Conservation (phyloP, 129 eudicot genomes). For the Ambrosia artemisiifolia region DNA sequence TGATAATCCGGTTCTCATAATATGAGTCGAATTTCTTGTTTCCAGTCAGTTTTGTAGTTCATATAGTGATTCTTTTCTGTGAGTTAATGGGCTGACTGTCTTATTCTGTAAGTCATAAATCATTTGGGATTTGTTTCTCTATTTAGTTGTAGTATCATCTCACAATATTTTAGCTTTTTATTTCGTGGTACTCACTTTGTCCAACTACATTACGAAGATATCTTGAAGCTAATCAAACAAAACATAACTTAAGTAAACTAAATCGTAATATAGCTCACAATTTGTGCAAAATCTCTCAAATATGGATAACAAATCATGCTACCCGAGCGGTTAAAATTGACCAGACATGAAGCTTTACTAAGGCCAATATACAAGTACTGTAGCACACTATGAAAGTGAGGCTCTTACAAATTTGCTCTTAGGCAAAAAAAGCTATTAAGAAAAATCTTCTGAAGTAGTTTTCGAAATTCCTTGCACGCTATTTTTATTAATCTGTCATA, state of each 20-base stretch:
- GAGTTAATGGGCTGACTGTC: neutral
- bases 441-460: neutral
- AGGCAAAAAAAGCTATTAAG: neutral
- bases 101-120: neutral
- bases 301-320: neutral
- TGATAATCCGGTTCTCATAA: neutral
- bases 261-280: neutral
- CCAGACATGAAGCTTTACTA: too few species aligned
- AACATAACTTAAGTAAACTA: neutral
- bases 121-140: neutral
- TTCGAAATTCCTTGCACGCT: neutral
- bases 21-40: neutral
- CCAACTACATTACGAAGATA: neutral
- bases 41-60: conserved; percentile 10
- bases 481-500: neutral
- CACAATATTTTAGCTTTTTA: neutral
- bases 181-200: neutral
- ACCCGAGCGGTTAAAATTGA: neutral
- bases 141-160: neutral
- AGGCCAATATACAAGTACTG: too few species aligned
- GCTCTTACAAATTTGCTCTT: too few species aligned
- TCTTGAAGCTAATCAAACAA: neutral
- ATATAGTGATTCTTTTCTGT: neutral
- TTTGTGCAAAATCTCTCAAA: neutral
- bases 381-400: too few species aligned